Percentiles rank a stretch among this genome's conserved stretches.
Evolutionary conservation across 495 filamentous ascomycete species (phyloP).

Genomic region (Lineolata rhizophorae): DNA sequence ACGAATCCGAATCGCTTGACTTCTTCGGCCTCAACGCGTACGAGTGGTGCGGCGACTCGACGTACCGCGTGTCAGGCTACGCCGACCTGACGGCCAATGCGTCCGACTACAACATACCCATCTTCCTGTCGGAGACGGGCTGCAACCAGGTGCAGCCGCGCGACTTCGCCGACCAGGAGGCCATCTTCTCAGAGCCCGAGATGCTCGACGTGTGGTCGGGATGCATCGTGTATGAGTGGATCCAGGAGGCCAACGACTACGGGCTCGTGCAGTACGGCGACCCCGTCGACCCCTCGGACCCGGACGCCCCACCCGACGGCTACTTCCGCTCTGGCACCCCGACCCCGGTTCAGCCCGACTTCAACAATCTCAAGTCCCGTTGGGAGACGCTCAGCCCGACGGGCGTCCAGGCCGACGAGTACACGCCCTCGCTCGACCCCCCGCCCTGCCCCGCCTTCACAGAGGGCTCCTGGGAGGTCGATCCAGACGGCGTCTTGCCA

Average conservation of each 20-base stretch:
- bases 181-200: conserved; percentile 49
- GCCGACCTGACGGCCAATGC: conserved; percentile 34
- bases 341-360: conserved; percentile 53
- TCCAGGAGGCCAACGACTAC: conserved; percentile 67
- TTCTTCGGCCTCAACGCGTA: conserved; percentile 79
- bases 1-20: conserved; percentile 49
- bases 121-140: conserved; percentile 22
- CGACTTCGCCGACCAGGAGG: conserved; percentile 50
- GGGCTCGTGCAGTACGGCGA: conserved; percentile 64
- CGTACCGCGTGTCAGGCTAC: conserved; percentile 50
- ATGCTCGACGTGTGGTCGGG: conserved; percentile 67
- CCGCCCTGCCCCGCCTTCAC: conserved; percentile 53
- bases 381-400: conserved; percentile 55
- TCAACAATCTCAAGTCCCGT: conserved; percentile 48
- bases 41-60: conserved; percentile 57
- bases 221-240: conserved; percentile 77
- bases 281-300: conserved; percentile 20
- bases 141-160: conserved; percentile 40
- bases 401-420: conserved; percentile 39
- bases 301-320: conserved; percentile 34
- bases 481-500: conserved; percentile 44
- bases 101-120: conserved; percentile 45
- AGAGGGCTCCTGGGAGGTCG: conserved; percentile 43
- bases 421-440: conserved; percentile 37
- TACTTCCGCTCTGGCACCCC: conserved; percentile 52